phyloP scores from a whole-genome alignment of 2,329 filamentous ascomycete genomes.

The Colletotrichum scovillei region DNA sequence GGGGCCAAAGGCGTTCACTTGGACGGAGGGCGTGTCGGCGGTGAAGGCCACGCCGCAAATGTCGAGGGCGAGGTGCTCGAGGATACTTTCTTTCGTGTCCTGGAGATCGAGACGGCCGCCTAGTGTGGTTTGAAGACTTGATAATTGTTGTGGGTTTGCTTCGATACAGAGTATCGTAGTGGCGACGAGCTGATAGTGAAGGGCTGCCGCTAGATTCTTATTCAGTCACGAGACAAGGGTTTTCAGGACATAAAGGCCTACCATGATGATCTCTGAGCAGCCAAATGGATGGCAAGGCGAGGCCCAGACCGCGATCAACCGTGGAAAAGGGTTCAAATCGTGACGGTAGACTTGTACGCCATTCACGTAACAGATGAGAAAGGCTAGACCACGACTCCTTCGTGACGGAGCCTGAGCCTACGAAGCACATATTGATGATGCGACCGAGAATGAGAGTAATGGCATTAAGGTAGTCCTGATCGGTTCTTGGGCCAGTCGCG shows the following conservation, averaged over 20 bases:
- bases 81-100: slow-evolving; percentile 38
- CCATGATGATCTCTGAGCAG: slow-evolving; percentile 56
- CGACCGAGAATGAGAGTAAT: slow-evolving; percentile 55
- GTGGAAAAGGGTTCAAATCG: slow-evolving; percentile 47
- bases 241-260: slow-evolving; percentile 37
- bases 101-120: background rate
- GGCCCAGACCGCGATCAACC: slow-evolving; percentile 17
- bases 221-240: background rate
- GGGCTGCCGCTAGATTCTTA: slow-evolving; percentile 48
- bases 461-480: slow-evolving; percentile 51
- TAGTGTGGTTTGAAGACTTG: background rate
- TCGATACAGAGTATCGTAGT: slow-evolving; percentile 45
- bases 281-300: slow-evolving; percentile 51
- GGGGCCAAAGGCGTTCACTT: slow-evolving; percentile 61
- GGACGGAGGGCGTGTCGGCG: slow-evolving; percentile 52
- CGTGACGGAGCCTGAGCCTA: background rate
- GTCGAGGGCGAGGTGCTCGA: slow-evolving; percentile 48
- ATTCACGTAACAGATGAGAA: slow-evolving; percentile 41
- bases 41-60: slow-evolving; percentile 59
- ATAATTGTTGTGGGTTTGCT: slow-evolving; percentile 31
- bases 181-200: slow-evolving; percentile 55
- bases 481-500: slow-evolving; percentile 29
- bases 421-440: slow-evolving; percentile 54
- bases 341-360: slow-evolving; percentile 46
- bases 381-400: slow-evolving; percentile 38